Base-by-base conservation (phyloP, 345 rosid species). In the Diplotaxis tenuifolia region DNA sequence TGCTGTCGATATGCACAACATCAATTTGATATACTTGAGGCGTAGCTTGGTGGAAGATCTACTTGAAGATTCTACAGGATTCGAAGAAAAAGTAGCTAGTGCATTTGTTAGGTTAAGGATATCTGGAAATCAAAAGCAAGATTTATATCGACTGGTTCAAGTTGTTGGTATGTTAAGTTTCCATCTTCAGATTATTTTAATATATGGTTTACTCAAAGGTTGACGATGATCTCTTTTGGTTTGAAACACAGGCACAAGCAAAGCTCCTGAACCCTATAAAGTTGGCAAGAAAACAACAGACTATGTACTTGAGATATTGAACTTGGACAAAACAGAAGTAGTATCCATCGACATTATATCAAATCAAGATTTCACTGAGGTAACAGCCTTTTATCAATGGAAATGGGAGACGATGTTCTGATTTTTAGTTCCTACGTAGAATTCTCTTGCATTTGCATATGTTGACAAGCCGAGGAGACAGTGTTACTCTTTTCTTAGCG, bases 301-400 rank as follows among this genome's bases (percentile, higher is more conserved):
- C 82, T 86, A 75, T 80, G 79, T 89, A 68, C 80, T 96, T 72
- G 96, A 92, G 69, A 89, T 92, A 82, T 85, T 92, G 78, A 96
- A 96, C 74, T 83, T 96, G 80, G 85, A 85, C 87, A 92, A 92
- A 90, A 89, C 90, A 3, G 99, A 96, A 86, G 76, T 83, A 64
- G 79, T 96, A 40, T 83, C 94, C 20, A 88, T 96, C 62, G 99
- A 96, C 84, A 89, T 84, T 66, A 86, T 96, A 81, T 96, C 99
- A 68, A 96, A 96, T 72, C 99, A 96, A 87, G 99, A 90, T 75
- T 96, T 96, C 73, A 90, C 97, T 18, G 97, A 96, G 98, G 99
- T 19, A 54, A 31, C 32, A 31, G 34, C 27, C 47, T 42, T 69
- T 28, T 70, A 21, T 9, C 18, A 5, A 47, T 67, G 14, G 40